Percentiles rank a stretch among this genome's conserved stretches.
phyloP scores from a whole-genome alignment of 805 yeast species.

The Cyberlindnera petersonii region DNA sequence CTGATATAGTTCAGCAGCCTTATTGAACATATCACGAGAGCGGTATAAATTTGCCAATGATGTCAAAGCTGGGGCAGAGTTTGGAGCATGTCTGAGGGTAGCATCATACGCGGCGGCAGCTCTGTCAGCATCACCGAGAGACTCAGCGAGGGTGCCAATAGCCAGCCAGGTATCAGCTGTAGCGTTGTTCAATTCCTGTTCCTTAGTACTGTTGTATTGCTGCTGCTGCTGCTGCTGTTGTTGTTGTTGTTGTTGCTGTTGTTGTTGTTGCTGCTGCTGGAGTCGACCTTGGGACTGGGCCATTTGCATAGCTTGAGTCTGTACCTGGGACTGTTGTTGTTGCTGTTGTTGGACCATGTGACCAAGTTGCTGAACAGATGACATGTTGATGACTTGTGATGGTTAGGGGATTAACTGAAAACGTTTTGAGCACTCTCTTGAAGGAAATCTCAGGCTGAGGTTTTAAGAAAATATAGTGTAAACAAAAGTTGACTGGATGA shows the following conservation, averaged over 20 bases:
- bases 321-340: conserved; percentile 5
- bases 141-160: conserved; percentile 84
- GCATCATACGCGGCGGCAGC: conserved; percentile 87
- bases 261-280: conserved; percentile 5
- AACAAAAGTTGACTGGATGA: too few relatives aligned
- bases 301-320: conserved; percentile 4
- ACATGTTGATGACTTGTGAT: too few relatives aligned
- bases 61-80: conserved; percentile 79
- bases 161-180: conserved; percentile 87
- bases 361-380: conserved; percentile 4
- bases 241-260: conserved; percentile 7
- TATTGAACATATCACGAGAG: conserved; percentile 82
- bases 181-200: conserved; percentile 39
- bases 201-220: conserved; percentile 32
- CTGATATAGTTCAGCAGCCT: conserved; percentile 93
- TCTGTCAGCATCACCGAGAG: conserved; percentile 81
- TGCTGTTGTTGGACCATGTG: conserved; percentile 6
- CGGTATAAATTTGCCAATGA: conserved; percentile 86
- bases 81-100: conserved; percentile 81
- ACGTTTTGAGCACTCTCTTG: too few relatives aligned
- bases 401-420: too few relatives aligned
- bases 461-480: too few relatives aligned
- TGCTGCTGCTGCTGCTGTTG: conserved; percentile 7
- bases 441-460: too few relatives aligned
- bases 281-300: conserved; percentile 6